Percentiles rank a stretch among this genome's conserved stretches.
These are phyloP conservation scores for Exophiala dermatitidis DNA, from an alignment of 2,329 filamentous ascomycete genomes.

Conservation along the genomic window DNA sequence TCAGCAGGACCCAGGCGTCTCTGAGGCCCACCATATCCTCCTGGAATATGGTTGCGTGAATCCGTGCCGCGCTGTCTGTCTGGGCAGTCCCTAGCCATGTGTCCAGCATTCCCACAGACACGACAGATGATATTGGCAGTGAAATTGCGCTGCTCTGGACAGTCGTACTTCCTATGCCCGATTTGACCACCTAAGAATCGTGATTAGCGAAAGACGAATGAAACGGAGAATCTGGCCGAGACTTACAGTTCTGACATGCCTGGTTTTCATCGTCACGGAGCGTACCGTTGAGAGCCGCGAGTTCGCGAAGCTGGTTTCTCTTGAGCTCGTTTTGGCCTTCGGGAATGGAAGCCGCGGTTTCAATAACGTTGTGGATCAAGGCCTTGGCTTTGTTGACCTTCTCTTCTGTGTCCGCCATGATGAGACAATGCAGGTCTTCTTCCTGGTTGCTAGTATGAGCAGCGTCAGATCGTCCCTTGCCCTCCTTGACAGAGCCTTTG, in stretches of 20 bases:
- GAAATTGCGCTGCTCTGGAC: slow-evolving; percentile 93
- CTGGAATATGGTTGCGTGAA: slow-evolving; percentile 73
- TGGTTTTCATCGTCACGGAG: slow-evolving; percentile 98
- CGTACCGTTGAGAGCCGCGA: slow-evolving; percentile 96
- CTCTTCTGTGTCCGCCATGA: slow-evolving; percentile 99
- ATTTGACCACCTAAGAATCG: slow-evolving; percentile 67
- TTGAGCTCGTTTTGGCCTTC: slow-evolving; percentile 99
- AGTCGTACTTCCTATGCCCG: slow-evolving; percentile 97
- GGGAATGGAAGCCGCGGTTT: slow-evolving; percentile 95
- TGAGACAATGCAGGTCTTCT: slow-evolving; percentile 96
- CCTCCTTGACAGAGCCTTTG: slow-evolving; percentile 99
- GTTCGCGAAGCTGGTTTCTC: slow-evolving; percentile 94
- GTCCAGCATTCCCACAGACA: slow-evolving; percentile 93
- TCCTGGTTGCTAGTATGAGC: slow-evolving; percentile 99
- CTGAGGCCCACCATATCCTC: slow-evolving; percentile 44
- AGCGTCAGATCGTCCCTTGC: slow-evolving; percentile 96
- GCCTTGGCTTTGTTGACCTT: slow-evolving; percentile 99
- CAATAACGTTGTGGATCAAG: slow-evolving; percentile 95
- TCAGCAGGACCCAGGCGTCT: slow-evolving; percentile 69
- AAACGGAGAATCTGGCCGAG: not conserved
- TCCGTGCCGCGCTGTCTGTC: slow-evolving; percentile 84
- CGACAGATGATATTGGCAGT: slow-evolving; percentile 99
- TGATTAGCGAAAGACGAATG: slow-evolving; percentile 56
- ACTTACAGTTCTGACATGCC: slow-evolving; percentile 87
- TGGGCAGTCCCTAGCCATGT: slow-evolving; percentile 97